Conservation (phyloP, 331 rosid genomes). For the Quercus tomentella region DNA sequence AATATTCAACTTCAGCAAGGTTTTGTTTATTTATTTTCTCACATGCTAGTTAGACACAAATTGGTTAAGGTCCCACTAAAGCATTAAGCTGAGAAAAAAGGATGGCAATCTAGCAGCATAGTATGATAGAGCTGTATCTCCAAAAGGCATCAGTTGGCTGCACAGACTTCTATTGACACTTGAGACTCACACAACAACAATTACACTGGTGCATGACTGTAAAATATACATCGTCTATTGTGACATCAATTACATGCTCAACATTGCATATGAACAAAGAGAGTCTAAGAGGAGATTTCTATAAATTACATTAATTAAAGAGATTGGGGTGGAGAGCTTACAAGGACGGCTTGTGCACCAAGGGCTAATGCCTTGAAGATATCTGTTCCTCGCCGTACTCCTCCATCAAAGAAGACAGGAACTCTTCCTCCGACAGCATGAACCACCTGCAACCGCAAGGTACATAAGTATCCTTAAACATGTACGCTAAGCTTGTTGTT, state of each 20-base stretch:
- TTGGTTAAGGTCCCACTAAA: background rate
- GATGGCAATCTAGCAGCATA: background rate
- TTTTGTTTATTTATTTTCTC: background rate
- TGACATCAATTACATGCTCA: background rate
- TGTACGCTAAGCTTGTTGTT: background rate
- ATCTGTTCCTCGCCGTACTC: slow-evolving; percentile 65
- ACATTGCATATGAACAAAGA: background rate
- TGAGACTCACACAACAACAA: background rate
- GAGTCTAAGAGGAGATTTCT: background rate
- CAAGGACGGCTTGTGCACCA: slow-evolving; percentile 67
- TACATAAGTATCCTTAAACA: background rate
- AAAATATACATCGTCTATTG: background rate
- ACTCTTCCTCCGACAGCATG: slow-evolving; percentile 46
- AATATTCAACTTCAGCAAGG: background rate
- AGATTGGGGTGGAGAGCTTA: slow-evolving; percentile 14
- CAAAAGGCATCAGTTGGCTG: background rate
- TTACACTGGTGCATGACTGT: background rate
- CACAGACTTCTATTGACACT: background rate
- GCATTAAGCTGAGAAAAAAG: background rate
- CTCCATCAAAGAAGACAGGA: slow-evolving; percentile 60
- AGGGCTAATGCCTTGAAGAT: slow-evolving; percentile 69
- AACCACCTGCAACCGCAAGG: slow-evolving; percentile 42
- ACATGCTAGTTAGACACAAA: background rate
- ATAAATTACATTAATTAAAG: background rate
- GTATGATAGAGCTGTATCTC: background rate